phyloP scores from a whole-genome alignment of 805 yeast species.

The Wickerhamiella qilinensis region DNA sequence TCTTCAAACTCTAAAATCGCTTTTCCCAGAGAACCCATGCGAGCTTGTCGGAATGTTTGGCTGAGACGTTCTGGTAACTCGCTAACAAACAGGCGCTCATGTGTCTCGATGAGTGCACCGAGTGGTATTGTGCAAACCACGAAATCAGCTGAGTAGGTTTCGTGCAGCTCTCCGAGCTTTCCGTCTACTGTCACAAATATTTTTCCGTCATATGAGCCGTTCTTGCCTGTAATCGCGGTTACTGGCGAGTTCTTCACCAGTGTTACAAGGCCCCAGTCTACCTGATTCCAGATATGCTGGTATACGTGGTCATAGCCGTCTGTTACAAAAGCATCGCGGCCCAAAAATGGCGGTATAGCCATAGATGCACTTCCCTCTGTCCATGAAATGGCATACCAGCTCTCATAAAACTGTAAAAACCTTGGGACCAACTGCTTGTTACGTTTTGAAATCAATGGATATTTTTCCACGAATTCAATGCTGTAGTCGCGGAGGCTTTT shows the following conservation, averaged over 20 bases:
- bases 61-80: constrained; percentile 28
- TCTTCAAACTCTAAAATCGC: constrained; percentile 49
- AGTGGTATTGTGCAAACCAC: constrained; percentile 65
- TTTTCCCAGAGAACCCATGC: constrained; percentile 59
- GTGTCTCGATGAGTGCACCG: constrained; percentile 39
- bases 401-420: constrained; percentile 41
- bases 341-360: constrained; percentile 53
- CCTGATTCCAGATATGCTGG: constrained; percentile 28
- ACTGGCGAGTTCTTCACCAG: constrained; percentile 31
- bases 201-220: constrained; percentile 4
- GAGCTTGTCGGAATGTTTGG: constrained; percentile 31
- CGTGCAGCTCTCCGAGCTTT: not conserved
- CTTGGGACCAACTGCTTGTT: constrained; percentile 36
- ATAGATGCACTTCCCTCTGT: constrained; percentile 49
- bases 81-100: constrained; percentile 30
- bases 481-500: constrained; percentile 35
- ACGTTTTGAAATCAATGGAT: constrained; percentile 23
- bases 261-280: constrained; percentile 20
- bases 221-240: constrained; percentile 23
- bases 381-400: constrained; percentile 72
- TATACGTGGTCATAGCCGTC: constrained; percentile 43
- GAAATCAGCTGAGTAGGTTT: constrained; percentile 31
- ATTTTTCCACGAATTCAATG: constrained; percentile 27
- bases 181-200: not conserved
- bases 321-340: constrained; percentile 57